Evolutionary conservation across 139 green algal genomes (phyloP), one percentile per base, ranked within the genome.

Genomic region (Picochlorum sp.): DNA sequence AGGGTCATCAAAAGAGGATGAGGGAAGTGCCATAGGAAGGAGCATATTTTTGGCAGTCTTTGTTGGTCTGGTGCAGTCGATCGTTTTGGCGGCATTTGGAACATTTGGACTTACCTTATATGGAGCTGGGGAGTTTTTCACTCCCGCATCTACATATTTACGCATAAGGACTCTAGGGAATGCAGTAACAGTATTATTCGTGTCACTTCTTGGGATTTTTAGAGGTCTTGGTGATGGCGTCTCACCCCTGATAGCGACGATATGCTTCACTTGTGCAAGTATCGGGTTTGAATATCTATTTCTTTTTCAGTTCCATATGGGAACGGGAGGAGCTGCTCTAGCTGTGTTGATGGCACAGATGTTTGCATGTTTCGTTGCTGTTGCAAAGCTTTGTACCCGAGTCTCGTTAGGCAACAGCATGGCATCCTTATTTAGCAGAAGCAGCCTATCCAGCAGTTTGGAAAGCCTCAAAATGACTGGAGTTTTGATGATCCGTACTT

Each of bases 331-430:
- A n/a, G 84, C 87, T 4, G 88, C 88, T 15, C 56, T 66, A 11
- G 84, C 82, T 15, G 90, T 86, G 4, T 73, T 84, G 7, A n/a
- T 72, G 20, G 68, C 77, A 4, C 72, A 92, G 78, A 76, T 80
- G 23, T 20, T 66, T 14, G n/a, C 61, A 26, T 56, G 14, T 58
- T 16, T 0, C 0, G 34, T 41, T 32, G 32, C 58, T 44, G 10
- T 65, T 26, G 21, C 8, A 51, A 65, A 57, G 21, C 23, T 65
- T 30, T 20, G 6, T 30, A 10, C 24, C 1, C 24, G 16, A 21
- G 16, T 44, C 26, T 62, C 23, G 1, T 41, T 56, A 66, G 28
- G 21, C 23, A 10, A 56, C 20, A 50, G 14, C 8, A 66, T 59
- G 10, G 14, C 34, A 41, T 41, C 34, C 8, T 41, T 41, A 11